Evolutionary conservation across 148 eudicot species (phyloP).

Genomic region (Silene latifolia): DNA sequence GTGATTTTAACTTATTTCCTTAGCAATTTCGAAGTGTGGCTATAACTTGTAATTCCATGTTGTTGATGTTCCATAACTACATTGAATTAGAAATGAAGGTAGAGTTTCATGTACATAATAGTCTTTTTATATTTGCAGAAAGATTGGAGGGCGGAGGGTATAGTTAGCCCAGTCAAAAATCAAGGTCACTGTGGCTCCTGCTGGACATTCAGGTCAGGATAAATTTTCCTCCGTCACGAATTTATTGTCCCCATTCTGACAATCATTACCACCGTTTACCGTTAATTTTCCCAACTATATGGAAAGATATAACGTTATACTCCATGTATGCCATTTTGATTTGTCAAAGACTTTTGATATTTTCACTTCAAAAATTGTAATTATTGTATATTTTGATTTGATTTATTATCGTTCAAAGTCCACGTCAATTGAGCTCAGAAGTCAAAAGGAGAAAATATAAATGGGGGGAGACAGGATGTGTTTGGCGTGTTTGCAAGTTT

Average conservation of each 20-base stretch:
- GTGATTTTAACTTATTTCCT: neutral
- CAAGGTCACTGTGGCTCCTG: slow-evolving; percentile 97
- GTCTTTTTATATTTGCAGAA: slow-evolving; percentile 46
- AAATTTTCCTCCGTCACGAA: neutral
- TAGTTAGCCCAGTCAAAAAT: slow-evolving; percentile 88
- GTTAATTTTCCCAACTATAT: neutral
- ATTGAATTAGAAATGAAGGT: neutral
- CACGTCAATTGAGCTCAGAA: neutral
- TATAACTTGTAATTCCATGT: neutral
- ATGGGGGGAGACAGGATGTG: neutral
- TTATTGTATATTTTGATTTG: neutral
- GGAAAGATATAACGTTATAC: neutral
- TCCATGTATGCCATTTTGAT: neutral
- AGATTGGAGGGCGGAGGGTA: slow-evolving; percentile 90
- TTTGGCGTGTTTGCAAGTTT: neutral
- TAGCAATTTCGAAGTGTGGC: neutral
- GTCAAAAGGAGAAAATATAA: neutral
- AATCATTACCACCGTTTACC: neutral
- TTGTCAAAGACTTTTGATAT: too few relatives aligned
- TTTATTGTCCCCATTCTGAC: neutral
- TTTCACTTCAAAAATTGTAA: too few relatives aligned
- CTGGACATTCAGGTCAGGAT: slow-evolving; percentile 94
- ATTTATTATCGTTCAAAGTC: neutral
- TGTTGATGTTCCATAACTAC: neutral
- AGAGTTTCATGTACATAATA: slow-evolving; percentile 10